Evolutionary conservation across 2,329 filamentous ascomycete species (phyloP).

Genomic region (Colletotrichum phormii): DNA sequence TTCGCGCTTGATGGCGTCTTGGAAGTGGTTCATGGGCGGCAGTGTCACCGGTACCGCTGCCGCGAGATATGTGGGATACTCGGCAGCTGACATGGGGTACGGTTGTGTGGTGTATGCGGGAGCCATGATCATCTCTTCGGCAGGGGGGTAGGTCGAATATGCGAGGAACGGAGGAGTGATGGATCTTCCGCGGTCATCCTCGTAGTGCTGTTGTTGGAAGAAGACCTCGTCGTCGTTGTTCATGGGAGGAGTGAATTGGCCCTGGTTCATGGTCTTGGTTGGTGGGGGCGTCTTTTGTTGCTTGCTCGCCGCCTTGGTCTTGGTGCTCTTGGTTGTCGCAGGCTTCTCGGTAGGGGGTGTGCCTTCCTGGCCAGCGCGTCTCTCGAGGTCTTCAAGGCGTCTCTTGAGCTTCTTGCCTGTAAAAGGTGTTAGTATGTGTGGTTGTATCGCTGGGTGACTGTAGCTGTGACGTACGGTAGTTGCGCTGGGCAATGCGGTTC

Average conservation of each 20-base stretch:
- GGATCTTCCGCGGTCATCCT: conserved; percentile 76
- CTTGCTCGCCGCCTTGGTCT: conserved; percentile 48
- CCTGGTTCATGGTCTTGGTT: conserved; percentile 56
- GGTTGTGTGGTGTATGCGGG: conserved; percentile 66
- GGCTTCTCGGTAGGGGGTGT: conserved; percentile 52
- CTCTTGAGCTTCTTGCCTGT: conserved; percentile 93
- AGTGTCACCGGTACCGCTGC: conserved; percentile 69
- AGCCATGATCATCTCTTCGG: conserved; percentile 72
- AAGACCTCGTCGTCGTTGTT: conserved; percentile 73
- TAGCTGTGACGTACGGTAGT: conserved; percentile 79
- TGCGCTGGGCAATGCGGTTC: conserved; percentile 96
- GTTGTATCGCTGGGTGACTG: not conserved
- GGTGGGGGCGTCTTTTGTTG: conserved; percentile 48
- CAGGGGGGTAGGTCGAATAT: conserved; percentile 75
- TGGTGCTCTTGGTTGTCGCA: conserved; percentile 53
- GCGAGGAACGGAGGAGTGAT: conserved; percentile 77
- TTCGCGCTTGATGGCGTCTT: conserved; percentile 76
- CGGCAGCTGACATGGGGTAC: conserved; percentile 63
- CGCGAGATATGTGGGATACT: conserved; percentile 69
- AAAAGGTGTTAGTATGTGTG: not conserved
- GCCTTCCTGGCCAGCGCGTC: conserved; percentile 73
- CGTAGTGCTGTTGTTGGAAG: conserved; percentile 61
- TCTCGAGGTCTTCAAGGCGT: conserved; percentile 86
- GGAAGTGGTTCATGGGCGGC: conserved; percentile 73
- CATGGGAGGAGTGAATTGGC: conserved; percentile 73